Percentiles rank a stretch among this genome's conserved stretches.
Conservation (phyloP, 2,329 filamentous ascomycete genomes). For the Arachnopeziza araneosa region DNA sequence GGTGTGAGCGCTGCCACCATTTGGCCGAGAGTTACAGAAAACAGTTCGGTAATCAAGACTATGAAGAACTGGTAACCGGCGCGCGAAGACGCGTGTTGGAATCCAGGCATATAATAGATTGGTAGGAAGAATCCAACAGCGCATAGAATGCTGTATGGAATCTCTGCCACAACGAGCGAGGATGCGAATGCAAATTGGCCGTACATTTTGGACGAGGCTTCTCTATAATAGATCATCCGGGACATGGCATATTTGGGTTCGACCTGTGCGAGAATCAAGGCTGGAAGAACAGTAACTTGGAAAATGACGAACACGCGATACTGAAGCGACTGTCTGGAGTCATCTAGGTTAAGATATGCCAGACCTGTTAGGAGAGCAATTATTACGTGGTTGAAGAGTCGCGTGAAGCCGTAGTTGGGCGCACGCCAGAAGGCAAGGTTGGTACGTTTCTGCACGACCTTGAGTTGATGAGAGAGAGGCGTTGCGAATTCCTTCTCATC, state of each 20-base stretch:
- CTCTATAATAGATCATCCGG: conserved; percentile 78
- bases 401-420: conserved; percentile 83
- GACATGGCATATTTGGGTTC: conserved; percentile 79
- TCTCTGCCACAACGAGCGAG: conserved; percentile 74
- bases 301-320: conserved; percentile 88
- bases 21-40: conserved; percentile 76
- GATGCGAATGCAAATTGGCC: conserved; percentile 71
- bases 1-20: conserved; percentile 73
- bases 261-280: conserved; percentile 76
- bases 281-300: conserved; percentile 79
- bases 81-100: conserved; percentile 55
- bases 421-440: conserved; percentile 79
- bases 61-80: conserved; percentile 87
- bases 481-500: conserved; percentile 75
- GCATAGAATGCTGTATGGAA: conserved; percentile 79
- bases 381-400: conserved; percentile 76
- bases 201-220: conserved; percentile 83
- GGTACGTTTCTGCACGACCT: conserved; percentile 65
- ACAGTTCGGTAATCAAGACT: conserved; percentile 75
- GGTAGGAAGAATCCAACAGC: conserved; percentile 76
- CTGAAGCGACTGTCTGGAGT: conserved; percentile 71
- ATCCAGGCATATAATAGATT: conserved; percentile 77
- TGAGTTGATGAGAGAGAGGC: conserved; percentile 72
- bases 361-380: conserved; percentile 76
- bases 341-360: conserved; percentile 70